Evolutionary conservation across 768 basidiomycete species (phyloP), one percentile per base, ranked within the genome.

Genomic region (Pleurotus citrinopileatus): DNA sequence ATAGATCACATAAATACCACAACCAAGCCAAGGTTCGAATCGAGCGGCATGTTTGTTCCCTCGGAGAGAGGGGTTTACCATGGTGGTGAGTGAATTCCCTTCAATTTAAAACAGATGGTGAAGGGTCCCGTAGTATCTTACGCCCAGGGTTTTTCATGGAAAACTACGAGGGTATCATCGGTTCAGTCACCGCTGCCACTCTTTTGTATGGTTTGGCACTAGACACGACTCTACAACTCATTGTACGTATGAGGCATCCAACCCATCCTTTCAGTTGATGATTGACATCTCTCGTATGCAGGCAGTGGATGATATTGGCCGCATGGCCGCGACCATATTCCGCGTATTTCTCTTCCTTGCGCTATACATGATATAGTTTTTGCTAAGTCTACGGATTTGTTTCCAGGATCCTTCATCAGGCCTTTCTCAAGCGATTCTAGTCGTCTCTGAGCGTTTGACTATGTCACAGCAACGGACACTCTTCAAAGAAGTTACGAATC

Each of bases 141-240:
- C 73, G 73, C 4, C 74, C 74, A 2, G 69, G 63, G 7, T 73
- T 76, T 53, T 77, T 77, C 58, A 72, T 76, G 73, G 75, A 76
- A 46, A 75, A 76, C 48, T 75, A 70, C 36, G 67, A 73, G 7
- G 68, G 71, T 3, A 63, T 61, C 2, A 65, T 75, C 17, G 75
- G 75, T 3, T 59, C 65, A 2, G 61, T 76, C 25, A 67, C 73
- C 1, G 62, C 61, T 2, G 65, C 63, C 27, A 69, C 73, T 1
- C 45, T 76, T 5, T 67, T 61, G 23, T 57, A 47, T 20, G 74
- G 73, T 2, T 57, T 75, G 17, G 65, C 70, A 46, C 62, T 64
- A 2, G 57, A 58, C 9, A 70, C 73, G 1, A 67, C 67, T 20
- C 28, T 72, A 1, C 67, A 67, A 37, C 52, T 74, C 15, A 62